A percentile compares a stretch with the other conserved stretches of the same genome.
Evolutionary conservation across 306 rosid genomes (phyloP).

Genomic region (Lathyrus tuberosus): DNA sequence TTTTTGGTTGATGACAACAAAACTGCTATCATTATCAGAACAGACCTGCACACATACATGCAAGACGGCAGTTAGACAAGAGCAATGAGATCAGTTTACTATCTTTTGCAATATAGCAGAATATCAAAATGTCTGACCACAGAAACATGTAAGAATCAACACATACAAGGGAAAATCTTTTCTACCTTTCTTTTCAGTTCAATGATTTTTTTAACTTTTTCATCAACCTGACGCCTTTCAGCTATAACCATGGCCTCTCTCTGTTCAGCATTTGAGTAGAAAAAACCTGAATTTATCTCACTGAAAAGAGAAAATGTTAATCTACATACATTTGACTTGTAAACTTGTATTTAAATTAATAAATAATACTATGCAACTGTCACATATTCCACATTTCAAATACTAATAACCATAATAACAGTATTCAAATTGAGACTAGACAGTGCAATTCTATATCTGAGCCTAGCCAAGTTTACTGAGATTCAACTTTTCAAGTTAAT

Average conservation of each 20-base stretch:
- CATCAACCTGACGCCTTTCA: constrained; percentile 93
- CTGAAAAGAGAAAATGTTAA: constrained; percentile 50
- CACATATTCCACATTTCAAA: too few relatives aligned
- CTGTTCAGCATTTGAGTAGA: constrained; percentile 98
- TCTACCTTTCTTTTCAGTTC: constrained; percentile 85
- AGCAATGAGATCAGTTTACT: not conserved
- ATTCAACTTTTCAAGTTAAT: too few relatives aligned
- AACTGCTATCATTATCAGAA: constrained; percentile 69
- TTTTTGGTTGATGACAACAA: constrained; percentile 89
- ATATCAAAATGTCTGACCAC: not conserved
- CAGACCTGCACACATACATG: constrained; percentile 68
- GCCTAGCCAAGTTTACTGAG: too few relatives aligned
- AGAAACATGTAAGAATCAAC: constrained; percentile 2
- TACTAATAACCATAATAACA: too few relatives aligned
- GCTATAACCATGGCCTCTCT: constrained; percentile 95
- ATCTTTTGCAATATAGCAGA: not conserved
- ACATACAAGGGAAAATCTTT: not conserved
- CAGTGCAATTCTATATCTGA: too few relatives aligned
- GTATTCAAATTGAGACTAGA: too few relatives aligned
- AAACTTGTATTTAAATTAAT: too few relatives aligned
- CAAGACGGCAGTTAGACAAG: constrained; percentile 2
- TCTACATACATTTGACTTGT: not conserved
- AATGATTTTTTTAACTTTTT: constrained; percentile 80
- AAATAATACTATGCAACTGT: too few relatives aligned
- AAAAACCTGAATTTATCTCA: constrained; percentile 95